Evolutionary conservation across 768 basidiomycete genomes (phyloP), one percentile per base, ranked within the genome.

Genomic region (Collybia sordida): DNA sequence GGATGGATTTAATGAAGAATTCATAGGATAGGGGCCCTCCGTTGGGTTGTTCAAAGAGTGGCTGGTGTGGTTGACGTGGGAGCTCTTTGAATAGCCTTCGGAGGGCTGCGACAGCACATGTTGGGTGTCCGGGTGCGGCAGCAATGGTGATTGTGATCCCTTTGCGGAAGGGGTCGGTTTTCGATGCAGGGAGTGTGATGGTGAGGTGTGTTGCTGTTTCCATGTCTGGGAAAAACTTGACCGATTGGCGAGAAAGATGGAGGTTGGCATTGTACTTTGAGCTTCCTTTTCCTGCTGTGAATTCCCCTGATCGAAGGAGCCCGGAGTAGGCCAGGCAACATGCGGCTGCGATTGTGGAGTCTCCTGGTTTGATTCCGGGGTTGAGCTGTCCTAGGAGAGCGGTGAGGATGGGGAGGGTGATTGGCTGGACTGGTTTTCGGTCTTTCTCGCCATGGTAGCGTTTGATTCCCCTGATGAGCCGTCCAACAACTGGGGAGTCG

Each of bases 91-190:
- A 52, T 2, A 52, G 19, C 3, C 43, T 19, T 40, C 57, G 50
- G 19, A 59, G 49, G 7, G 58, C 51, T 1, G 49, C 18, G 27
- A 59, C 47, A 11, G 58, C 47, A 36, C 57, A 58, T 12, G 56
- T 54, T 28, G 42, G 39, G 28, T 18, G 53, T 25, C 19, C 51
- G 7, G 54, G 62, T 4, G 55, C 61, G 4, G 50, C 49, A 2
- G 66, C 60, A 17, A 67, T 38, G 9, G 24, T 14, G 18, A 50
- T 18, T 17, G 36, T 19, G 39, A 48, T 27, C 12, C 49, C 49
- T 21, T 50, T 43, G 6, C 67, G 54, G 48, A 72, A 73, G 1
- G 68, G 69, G 55, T 72, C 68, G 3, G 69, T 71, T 46, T 73
- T 73, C 1, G 71, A 73, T 1, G 59, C 53, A 5, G 69, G 67